Evolutionary conservation across 495 filamentous ascomycete species (phyloP), one percentile per base, ranked within the genome.

Genomic region (Lasiosphaeria hispida): DNA sequence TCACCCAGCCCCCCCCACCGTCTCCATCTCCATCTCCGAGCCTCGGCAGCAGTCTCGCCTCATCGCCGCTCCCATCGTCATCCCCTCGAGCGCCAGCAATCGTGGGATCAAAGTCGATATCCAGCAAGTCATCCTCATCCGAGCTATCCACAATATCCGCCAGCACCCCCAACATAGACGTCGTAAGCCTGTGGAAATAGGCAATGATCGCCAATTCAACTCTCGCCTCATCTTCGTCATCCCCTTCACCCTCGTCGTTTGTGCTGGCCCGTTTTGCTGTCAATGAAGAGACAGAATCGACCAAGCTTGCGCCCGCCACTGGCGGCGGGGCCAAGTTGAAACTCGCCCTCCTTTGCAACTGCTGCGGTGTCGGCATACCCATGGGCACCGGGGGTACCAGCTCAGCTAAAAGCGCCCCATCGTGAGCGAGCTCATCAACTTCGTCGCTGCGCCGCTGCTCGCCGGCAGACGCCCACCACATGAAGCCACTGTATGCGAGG

Each of bases 401-500:
- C 54, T 76, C 82, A 43, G 67, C 78, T 23, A 82, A 71, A 10
- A 83, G 75, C 7, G 65, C 67, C 47, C 63, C 72, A 68, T 76
- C 82, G 69, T 67, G 71, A n/a, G 70, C 69, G 45, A 71, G 66
- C 58, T 78, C 76, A 39, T 83, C 78, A 17, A 77, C 69, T 39
- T 80, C 72, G 13, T 75, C 72, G 36, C 76, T 69, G 18, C 83
- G 80, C 2, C 86, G 80, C 69, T 89, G 85, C 71, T 97, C 94
- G 47, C 94, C 94, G 0, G 94, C 94, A 1, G 90, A 92, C 0
- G 94, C 94, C 94, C 94, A 98, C 93, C 93, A 98, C 75, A 97
- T 92, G 77, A 97, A 96, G 4, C 88, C 87, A 23, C 82, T 84
- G 67, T 97, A 97, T 8, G 92, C 92, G 10, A 96, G 81, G 7